Evolutionary conservation across 768 basidiomycete species (phyloP), one percentile per base, ranked within the genome.

Genomic region (Mycena vulgaris): DNA sequence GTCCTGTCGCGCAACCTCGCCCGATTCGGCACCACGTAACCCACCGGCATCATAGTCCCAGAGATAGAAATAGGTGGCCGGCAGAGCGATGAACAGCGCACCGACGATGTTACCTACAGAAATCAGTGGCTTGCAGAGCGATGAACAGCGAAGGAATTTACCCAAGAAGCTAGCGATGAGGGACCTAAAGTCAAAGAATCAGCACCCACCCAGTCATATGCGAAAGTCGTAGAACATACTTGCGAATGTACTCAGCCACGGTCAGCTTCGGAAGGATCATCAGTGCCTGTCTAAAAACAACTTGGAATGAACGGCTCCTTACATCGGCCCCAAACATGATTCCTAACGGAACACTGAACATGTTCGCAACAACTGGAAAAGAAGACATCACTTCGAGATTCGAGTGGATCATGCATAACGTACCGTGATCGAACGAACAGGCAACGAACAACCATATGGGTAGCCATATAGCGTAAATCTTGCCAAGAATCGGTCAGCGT

Each of bases 401-500:
- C 10, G 6, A 27, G 16, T 9, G 39, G 52, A 49, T 17, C 57
- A 7, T 35, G 4, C 2, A 25, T n/a, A 63, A 70, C 84, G 64
- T 76, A 89, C 92, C 90, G 82, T 93, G 92, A 74, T 93, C 92
- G 71, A 85, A 92, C 16, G 87, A 87, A 70, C 90, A 90, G 0
- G 93, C 85, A 8, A 93, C 92, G 76, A 93, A 93, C 27, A 91
- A 83, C 90, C 91, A 93, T 68, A 93, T 92, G 8, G 92, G 92
- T 63, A 93, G 87, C 92, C 92, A 93, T 55, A 88, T 84, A 0
- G 89, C 88, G 66, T 89, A 80, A 42, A 93, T 84, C 87, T 90
- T 55, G 2, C 21, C n/a, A 23, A 21, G 55, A 27, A 59, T 13
- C 21, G 40, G 17, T 37, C 6, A 25, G 45, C 58, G 1, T 13